Evolutionary conservation across 2,329 filamentous ascomycete genomes (phyloP), one percentile per base, ranked within the genome.

Genomic region (Aspergillus sp.): DNA sequence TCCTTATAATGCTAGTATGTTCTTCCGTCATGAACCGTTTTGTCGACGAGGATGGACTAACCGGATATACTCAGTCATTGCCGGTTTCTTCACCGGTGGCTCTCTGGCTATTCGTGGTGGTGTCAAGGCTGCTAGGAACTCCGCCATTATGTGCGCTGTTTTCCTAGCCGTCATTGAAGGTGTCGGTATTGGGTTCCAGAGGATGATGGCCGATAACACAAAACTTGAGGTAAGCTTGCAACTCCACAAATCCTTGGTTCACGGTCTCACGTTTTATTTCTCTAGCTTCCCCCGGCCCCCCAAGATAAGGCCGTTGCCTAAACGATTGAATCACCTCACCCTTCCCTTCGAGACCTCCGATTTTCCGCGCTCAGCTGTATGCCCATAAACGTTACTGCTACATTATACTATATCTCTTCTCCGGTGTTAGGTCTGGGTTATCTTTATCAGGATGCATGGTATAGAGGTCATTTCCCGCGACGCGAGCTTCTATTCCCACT

Each of bases 161-260:
- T 86, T 99, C 73, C 84, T 99, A 50, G 95, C 92, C 54, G 94
- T 99, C 68, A 98, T 99, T 66, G 94, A 99, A 80, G 94, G 95
- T 72, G 95, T 98, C 59, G 94, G 94, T 71, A 98, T 99, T 74
- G 93, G 91, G 8, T 94, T 97, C 82, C 91, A 93, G 79, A 89
- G 93, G 78, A 93, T 97, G 90, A 91, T 97, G 86, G 91, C 93
- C 41, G 91, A 93, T 66, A 90, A 89, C 77, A 96, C 92, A 66
- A 90, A 90, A 81, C 82, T 96, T 70, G 92, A 97, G 81, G 88
- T 89, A 72, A 69, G 81, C 34, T 57, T 19, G 38, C 31, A 25
- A 30, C 28, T 6, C 22, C 15, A 34, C n/a, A 43, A 11, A 30
- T 30, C 38, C 41, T n/a, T 25, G 8, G 1, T 34, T 15, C 56